Conservation (phyloP, 2,329 filamentous ascomycete genomes). For the Botrytis tulipae region DNA sequence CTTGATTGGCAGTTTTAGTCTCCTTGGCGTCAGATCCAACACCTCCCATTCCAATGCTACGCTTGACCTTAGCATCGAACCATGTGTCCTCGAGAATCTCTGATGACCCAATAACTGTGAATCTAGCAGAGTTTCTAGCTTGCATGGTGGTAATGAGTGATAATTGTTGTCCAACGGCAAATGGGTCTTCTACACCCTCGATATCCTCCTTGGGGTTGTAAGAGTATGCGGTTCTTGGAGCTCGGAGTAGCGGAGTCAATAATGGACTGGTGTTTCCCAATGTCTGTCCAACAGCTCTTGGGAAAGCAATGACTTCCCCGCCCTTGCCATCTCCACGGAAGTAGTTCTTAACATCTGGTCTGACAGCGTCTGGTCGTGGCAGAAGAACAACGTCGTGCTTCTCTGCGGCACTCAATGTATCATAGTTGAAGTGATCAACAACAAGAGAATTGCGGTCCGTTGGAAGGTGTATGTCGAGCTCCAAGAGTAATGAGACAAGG, state of each 20-base stretch:
- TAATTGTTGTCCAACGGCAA: slow-evolving; percentile 80
- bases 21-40: slow-evolving; percentile 50
- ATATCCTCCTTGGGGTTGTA: slow-evolving; percentile 90
- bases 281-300: slow-evolving; percentile 74
- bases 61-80: slow-evolving; percentile 76
- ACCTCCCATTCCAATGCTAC: slow-evolving; percentile 41
- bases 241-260: slow-evolving; percentile 77
- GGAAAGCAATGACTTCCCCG: slow-evolving; percentile 70
- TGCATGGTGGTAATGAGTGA: slow-evolving; percentile 83
- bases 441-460: slow-evolving; percentile 80
- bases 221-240: slow-evolving; percentile 81
- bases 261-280: slow-evolving; percentile 75
- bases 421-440: slow-evolving; percentile 96
- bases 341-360: slow-evolving; percentile 71
- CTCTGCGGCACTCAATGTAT: slow-evolving; percentile 71
- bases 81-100: slow-evolving; percentile 87
- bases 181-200: slow-evolving; percentile 73
- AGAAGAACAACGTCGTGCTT: slow-evolving; percentile 86
- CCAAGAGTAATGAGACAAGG: slow-evolving; percentile 74
- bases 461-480: slow-evolving; percentile 87
- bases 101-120: slow-evolving; percentile 79
- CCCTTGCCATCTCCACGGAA: slow-evolving; percentile 61
- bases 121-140: slow-evolving; percentile 87
- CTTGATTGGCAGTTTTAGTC: slow-evolving; percentile 70
- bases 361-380: slow-evolving; percentile 62